Percentiles rank a stretch among this genome's conserved stretches.
Evolutionary conservation across 164 flowering plant genomes (phyloP).

Genomic region (Magnolia kwangsiensis): DNA sequence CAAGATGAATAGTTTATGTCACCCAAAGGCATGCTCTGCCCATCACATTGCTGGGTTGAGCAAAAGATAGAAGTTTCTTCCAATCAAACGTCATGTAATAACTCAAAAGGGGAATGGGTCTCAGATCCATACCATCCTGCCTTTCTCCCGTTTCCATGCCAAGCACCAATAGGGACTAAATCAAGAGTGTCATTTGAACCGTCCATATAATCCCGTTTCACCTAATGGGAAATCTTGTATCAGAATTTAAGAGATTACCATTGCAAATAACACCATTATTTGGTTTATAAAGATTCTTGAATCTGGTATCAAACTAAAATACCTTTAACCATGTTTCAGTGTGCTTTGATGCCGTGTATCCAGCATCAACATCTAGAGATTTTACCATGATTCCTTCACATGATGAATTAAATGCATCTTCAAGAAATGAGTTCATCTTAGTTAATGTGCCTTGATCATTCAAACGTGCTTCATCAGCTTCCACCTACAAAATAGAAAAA

Average conservation of each 20-base stretch:
- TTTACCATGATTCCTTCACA: slow-evolving; percentile 96
- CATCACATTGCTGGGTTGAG: not conserved
- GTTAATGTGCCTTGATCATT: slow-evolving; percentile 42
- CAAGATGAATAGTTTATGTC: not conserved
- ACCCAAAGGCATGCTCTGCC: not conserved
- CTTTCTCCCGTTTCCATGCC: slow-evolving; percentile 98
- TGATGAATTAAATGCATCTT: slow-evolving; percentile 64
- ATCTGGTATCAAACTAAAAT: slow-evolving; percentile 4
- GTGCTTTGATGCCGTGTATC: slow-evolving; percentile 82
- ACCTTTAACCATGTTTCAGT: slow-evolving; percentile 92
- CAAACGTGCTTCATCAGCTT: slow-evolving; percentile 55
- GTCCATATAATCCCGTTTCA: slow-evolving; percentile 84
- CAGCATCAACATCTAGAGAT: slow-evolving; percentile 76
- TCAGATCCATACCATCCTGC: slow-evolving; percentile 78
- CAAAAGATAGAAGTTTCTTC: not conserved
- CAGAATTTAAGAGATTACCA: not conserved
- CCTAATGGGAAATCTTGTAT: slow-evolving; percentile 34
- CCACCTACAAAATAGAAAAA: slow-evolving; percentile 45
- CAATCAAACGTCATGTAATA: no score
- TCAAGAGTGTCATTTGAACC: slow-evolving; percentile 80
- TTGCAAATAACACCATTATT: not conserved
- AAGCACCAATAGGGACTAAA: slow-evolving; percentile 93
- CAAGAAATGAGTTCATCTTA: slow-evolving; percentile 62
- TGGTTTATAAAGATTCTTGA: not conserved
- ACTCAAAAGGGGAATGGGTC: not conserved